phyloP scores from a whole-genome alignment of 768 basidiomycete species.

The Lactifluus subvellereus region DNA sequence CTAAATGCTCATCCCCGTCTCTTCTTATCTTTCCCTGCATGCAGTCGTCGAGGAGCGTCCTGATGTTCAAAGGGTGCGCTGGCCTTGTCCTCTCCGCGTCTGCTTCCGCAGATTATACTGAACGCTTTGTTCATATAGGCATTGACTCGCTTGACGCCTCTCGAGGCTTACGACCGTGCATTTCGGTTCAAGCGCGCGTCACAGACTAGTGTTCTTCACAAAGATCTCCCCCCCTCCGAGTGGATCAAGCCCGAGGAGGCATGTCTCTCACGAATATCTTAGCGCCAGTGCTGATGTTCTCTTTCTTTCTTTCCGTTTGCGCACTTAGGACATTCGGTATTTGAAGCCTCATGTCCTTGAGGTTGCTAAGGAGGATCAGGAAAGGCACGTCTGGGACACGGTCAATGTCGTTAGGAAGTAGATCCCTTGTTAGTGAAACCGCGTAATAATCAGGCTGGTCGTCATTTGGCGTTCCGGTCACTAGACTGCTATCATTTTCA shows the following conservation, averaged over 20 bases:
- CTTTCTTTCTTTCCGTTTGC: neutral
- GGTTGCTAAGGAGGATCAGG: constrained; percentile 67
- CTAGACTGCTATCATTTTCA: neutral
- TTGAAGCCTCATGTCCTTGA: constrained; percentile 70
- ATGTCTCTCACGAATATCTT: constrained; percentile 27
- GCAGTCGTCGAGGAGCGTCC: constrained; percentile 72
- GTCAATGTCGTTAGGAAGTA: constrained; percentile 59
- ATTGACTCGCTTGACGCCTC: constrained; percentile 68
- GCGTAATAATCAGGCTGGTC: constrained; percentile 10
- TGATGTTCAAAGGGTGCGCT: constrained; percentile 69
- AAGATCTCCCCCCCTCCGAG: constrained; percentile 71
- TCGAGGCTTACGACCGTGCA: constrained; percentile 83
- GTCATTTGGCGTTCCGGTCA: neutral
- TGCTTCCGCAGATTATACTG: neutral
- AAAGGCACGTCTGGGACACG: constrained; percentile 78
- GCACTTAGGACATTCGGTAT: constrained; percentile 81
- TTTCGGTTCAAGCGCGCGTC: constrained; percentile 84
- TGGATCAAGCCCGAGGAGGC: constrained; percentile 79
- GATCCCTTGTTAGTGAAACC: neutral
- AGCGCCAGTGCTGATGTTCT: neutral
- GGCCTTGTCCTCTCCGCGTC: neutral
- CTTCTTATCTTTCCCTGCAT: constrained; percentile 1
- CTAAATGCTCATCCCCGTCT: constrained; percentile 14
- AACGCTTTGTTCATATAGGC: constrained; percentile 48
- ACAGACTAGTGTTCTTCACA: constrained; percentile 74